These are phyloP conservation scores for Berberis thunbergii DNA, from an alignment of 164 flowering plant species.

Conservation along the genomic window DNA sequence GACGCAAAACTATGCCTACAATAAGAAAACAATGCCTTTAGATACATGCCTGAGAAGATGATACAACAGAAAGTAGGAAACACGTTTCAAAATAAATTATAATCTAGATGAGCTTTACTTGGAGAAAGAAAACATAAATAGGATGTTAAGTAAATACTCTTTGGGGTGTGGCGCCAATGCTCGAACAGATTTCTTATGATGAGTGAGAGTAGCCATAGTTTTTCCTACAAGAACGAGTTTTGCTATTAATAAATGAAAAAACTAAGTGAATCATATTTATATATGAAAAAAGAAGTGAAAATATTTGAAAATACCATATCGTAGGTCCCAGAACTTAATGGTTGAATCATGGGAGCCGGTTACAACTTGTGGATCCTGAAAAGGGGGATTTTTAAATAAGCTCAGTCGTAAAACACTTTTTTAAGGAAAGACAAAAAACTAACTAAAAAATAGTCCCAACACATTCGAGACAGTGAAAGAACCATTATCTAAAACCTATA, in stretches of 20 bases:
- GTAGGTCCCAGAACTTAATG: conserved; percentile 96
- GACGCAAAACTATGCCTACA: conserved; percentile 73
- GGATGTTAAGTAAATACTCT: conserved; percentile 43
- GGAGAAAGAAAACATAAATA: background rate
- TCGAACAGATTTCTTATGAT: conserved; percentile 96
- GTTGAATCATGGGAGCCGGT: conserved; percentile 97
- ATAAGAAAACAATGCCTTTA: background rate
- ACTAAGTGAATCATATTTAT: background rate
- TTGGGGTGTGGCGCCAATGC: conserved; percentile 93
- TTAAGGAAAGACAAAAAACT: no score
- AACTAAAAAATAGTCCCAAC: no score
- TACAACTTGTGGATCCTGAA: conserved; percentile 97
- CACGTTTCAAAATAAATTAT: background rate
- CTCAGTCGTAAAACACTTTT: no score
- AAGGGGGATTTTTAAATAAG: background rate
- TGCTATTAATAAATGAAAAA: background rate
- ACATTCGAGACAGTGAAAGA: no score
- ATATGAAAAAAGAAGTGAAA: conserved; percentile 2
- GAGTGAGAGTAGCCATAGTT: conserved; percentile 84
- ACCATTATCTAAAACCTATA: no score
- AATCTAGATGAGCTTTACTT: background rate
- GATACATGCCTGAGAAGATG: background rate
- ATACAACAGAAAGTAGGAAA: background rate
- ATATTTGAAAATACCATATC: conserved; percentile 78
- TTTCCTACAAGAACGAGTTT: conserved; percentile 44